Percentiles rank a stretch among this genome's conserved stretches.
Evolutionary conservation across 2,329 filamentous ascomycete genomes (phyloP).

Genomic region (Neurospora crassa): DNA sequence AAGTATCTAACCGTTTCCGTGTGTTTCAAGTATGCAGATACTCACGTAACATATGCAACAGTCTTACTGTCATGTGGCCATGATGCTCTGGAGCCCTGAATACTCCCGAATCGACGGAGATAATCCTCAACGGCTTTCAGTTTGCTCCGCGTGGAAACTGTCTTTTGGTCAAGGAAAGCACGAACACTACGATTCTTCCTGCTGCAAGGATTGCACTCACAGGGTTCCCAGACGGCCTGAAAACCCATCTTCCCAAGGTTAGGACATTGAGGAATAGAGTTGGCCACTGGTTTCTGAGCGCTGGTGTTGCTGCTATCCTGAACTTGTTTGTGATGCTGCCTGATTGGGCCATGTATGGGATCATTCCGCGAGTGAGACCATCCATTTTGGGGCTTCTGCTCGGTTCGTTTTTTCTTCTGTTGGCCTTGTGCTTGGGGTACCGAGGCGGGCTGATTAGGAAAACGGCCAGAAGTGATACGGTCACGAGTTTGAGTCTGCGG

Average conservation of each 20-base stretch:
- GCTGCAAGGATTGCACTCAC: not conserved
- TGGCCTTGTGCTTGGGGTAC: not conserved
- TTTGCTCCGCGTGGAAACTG: not conserved
- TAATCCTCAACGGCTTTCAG: not conserved
- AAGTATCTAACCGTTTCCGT: not conserved
- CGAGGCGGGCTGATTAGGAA: not conserved
- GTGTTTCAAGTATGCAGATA: not conserved
- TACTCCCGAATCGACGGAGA: not conserved
- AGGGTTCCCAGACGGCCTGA: not conserved
- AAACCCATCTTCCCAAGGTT: not conserved
- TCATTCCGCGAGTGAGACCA: not conserved
- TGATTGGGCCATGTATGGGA: not conserved
- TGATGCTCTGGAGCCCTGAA: not conserved
- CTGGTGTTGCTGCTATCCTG: not conserved
- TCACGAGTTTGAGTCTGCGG: not conserved
- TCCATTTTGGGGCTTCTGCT: not conserved
- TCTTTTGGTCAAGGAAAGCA: not conserved
- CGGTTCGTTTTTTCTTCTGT: not conserved
- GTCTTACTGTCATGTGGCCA: not conserved
- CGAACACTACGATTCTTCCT: not conserved
- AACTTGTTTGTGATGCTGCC: not conserved
- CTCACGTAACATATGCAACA: not conserved
- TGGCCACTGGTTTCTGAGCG: not conserved
- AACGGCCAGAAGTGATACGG: not conserved
- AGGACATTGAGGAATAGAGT: not conserved